Conservation (phyloP, 441 rosid genomes). For the Gossypium schwendimanii region DNA sequence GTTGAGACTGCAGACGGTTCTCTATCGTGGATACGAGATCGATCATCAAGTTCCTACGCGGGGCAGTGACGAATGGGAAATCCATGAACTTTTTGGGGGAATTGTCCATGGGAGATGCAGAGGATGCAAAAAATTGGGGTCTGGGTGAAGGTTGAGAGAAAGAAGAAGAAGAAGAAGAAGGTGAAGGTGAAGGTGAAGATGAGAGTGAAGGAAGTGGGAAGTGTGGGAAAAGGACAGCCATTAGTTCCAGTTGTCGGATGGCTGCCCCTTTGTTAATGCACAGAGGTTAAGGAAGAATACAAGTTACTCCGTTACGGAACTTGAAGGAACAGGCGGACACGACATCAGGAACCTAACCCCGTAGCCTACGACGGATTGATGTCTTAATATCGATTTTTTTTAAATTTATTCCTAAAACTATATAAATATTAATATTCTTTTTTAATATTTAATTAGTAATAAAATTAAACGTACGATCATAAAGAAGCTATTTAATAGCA, state of each 20-base stretch:
- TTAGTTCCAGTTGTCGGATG: constrained; percentile 3
- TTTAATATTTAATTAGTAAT: too few species aligned
- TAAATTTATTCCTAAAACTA: too few species aligned
- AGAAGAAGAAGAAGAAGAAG: constrained; percentile 11
- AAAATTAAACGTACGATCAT: too few species aligned
- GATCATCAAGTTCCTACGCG: constrained; percentile 44
- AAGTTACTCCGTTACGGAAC: too few species aligned
- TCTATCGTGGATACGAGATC: constrained; percentile 59
- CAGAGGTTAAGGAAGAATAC: too few species aligned
- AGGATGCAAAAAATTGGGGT: constrained; percentile 13
- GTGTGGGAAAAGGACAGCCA: constrained; percentile 35
- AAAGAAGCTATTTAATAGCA: too few species aligned
- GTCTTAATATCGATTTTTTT: too few species aligned
- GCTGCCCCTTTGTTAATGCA: not conserved
- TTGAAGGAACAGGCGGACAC: too few species aligned
- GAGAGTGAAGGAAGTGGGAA: constrained; percentile 4
- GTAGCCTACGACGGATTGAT: too few species aligned
- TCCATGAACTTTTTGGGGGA: constrained; percentile 43
- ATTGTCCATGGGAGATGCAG: constrained; percentile 31
- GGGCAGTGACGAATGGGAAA: constrained; percentile 53
- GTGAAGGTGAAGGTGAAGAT: constrained; percentile 4
- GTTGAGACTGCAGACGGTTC: constrained; percentile 42
- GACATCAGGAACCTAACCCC: too few species aligned
- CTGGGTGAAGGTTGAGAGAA: constrained; percentile 8
- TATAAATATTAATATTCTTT: too few species aligned